These are phyloP conservation scores for Candida xyloterini DNA, from an alignment of 805 yeast species.

Conservation along the genomic window DNA sequence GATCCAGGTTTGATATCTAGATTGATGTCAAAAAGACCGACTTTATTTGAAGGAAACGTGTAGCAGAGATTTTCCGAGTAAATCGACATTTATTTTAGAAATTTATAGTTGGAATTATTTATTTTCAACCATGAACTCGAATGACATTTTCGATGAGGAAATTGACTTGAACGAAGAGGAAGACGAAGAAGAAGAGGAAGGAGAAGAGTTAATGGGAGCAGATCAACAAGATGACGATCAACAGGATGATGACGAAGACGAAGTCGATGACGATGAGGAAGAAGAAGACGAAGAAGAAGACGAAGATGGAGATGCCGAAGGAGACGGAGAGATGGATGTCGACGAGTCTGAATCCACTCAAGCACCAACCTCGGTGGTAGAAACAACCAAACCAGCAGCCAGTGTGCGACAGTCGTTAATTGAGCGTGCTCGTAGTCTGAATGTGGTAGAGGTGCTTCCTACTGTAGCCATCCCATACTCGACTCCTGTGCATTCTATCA, in stretches of 20 bases:
- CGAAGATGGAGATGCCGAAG: conserved; percentile 26
- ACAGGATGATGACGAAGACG: conserved; percentile 13
- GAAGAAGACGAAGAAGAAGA: conserved; percentile 22
- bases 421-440: conserved; percentile 47
- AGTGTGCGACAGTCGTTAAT: conserved; percentile 26
- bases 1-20: conserved; percentile 66
- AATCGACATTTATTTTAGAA: conserved; percentile 47
- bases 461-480: conserved; percentile 85
- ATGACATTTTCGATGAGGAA: conserved; percentile 29
- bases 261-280: conserved; percentile 20
- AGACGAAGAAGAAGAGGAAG: conserved; percentile 24
- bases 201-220: conserved; percentile 12
- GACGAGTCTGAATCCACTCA: conserved; percentile 14
- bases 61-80: conserved; percentile 65
- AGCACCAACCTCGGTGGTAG: background rate
- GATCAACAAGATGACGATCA: conserved; percentile 23
- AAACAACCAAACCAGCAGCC: background rate
- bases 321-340: conserved; percentile 18
- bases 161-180: conserved; percentile 24
- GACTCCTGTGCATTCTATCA: conserved; percentile 71
- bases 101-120: conserved; percentile 5
- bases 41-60: conserved; percentile 57
- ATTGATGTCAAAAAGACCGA: conserved; percentile 66
- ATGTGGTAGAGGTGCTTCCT: conserved; percentile 71
- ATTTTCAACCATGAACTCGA: conserved; percentile 21